These are phyloP conservation scores for Macrocystidia cucumis DNA, from an alignment of 1,284 basidiomycete species.

Conservation along the genomic window DNA sequence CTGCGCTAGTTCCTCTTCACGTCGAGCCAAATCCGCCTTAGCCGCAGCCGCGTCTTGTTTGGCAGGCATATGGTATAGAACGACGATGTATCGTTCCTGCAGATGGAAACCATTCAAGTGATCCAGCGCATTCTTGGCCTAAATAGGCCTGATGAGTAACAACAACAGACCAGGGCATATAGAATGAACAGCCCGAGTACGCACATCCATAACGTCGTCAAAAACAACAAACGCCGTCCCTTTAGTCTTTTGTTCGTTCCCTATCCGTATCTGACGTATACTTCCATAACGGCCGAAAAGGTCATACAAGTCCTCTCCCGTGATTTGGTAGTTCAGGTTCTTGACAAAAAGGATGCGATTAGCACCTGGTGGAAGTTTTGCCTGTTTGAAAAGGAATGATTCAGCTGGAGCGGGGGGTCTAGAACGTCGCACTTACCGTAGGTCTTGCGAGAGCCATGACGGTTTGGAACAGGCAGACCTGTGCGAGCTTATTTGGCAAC, in stretches of 20 bases:
- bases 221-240: slow-evolving; percentile 96
- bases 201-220: slow-evolving; percentile 84
- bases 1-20: slow-evolving; percentile 86
- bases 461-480: slow-evolving; percentile 5
- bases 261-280: slow-evolving; percentile 92
- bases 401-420: slow-evolving; percentile 5
- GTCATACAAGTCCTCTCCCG: slow-evolving; percentile 92
- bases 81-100: slow-evolving; percentile 96
- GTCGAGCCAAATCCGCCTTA: slow-evolving; percentile 86
- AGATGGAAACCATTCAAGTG: slow-evolving; percentile 98
- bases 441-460: slow-evolving; percentile 59
- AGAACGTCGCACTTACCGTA: slow-evolving; percentile 48
- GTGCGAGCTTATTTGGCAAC: slow-evolving; percentile 1
- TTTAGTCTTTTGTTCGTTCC: slow-evolving; percentile 87
- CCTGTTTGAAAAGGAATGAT: slow-evolving; percentile 19
- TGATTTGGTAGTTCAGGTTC: slow-evolving; percentile 93
- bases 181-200: slow-evolving; percentile 21
- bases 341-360: slow-evolving; percentile 84
- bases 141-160: too few relatives aligned
- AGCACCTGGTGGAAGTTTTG: slow-evolving; percentile 79
- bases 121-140: slow-evolving; percentile 95
- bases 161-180: slow-evolving; percentile 3
- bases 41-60: slow-evolving; percentile 89
- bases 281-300: slow-evolving; percentile 97
- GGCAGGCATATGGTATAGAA: slow-evolving; percentile 95